Conservation (phyloP, 208 protist genomes). For the Leishmania aethiopica region DNA sequence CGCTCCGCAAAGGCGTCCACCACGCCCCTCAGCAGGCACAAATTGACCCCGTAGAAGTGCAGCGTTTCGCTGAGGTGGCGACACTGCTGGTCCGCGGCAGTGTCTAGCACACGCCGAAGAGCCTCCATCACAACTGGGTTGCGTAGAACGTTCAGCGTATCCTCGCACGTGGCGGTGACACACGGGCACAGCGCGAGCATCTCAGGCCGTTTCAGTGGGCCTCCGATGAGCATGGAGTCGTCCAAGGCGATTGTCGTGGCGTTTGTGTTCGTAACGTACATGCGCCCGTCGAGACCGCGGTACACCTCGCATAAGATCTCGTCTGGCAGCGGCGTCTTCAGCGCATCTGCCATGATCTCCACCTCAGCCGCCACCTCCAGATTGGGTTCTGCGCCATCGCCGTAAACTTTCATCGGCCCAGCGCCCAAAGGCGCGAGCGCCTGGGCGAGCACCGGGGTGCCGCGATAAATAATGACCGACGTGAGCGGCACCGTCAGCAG, state of each 20-base stretch:
- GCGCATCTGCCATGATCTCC: slow-evolving; percentile 69
- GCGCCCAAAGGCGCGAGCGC: slow-evolving; percentile 73
- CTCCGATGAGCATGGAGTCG: slow-evolving; percentile 48
- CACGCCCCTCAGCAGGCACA: slow-evolving; percentile 77
- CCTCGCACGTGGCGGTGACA: slow-evolving; percentile 56
- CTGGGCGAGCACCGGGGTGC: slow-evolving; percentile 86
- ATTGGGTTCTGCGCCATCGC: slow-evolving; percentile 6
- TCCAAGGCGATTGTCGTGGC: slow-evolving; percentile 69
- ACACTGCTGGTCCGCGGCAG: slow-evolving; percentile 22
- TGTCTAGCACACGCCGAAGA: slow-evolving; percentile 29
- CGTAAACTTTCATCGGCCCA: slow-evolving; percentile 48
- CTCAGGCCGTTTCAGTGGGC: slow-evolving; percentile 82
- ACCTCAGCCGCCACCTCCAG: slow-evolving; percentile 74
- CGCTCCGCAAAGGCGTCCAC: slow-evolving; percentile 26
- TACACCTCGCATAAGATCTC: slow-evolving; percentile 71
- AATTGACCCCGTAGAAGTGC: slow-evolving; percentile 77
- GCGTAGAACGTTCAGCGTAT: slow-evolving; percentile 58
- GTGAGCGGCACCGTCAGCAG: slow-evolving; percentile 84
- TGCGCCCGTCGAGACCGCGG: slow-evolving; percentile 71
- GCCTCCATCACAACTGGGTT: slow-evolving; percentile 42
- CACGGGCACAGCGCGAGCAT: slow-evolving; percentile 60
- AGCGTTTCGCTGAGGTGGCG: slow-evolving; percentile 19
- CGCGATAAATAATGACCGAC: slow-evolving; percentile 77
- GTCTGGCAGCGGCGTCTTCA: slow-evolving; percentile 68
- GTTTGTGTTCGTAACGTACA: slow-evolving; percentile 83